Base-by-base conservation (phyloP, 179 eudicot species). In the Silene noctiflora region DNA sequence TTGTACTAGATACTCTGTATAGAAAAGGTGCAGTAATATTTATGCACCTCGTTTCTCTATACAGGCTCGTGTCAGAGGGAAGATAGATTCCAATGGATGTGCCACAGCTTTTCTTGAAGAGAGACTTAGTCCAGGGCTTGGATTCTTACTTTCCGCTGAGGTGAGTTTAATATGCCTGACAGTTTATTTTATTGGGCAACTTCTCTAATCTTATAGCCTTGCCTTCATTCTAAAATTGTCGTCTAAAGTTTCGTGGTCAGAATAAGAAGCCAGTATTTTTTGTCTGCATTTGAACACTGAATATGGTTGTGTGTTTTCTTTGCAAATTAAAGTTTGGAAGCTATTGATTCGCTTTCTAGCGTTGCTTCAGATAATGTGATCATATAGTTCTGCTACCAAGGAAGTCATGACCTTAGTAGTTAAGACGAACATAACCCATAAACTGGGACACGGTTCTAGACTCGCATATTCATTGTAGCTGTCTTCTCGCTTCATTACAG, bases 21-120 rank as follows among this genome's bases (percentile, higher is more conserved):
- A 21, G 39, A 46, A 69, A 11, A 25, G 58, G 68, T 27, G 11
- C 42, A 64, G 13, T 12, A 69, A 19, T 29, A 31, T 56, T 20
- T 24, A 58, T 44, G 11, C 66, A 55, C 24, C 27, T 39, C 24
- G 19, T 11, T 42, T 55, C 75, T 42, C 13, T 61, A 69, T 77
- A 69, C 89, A 92, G 97, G 85, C 88, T 20, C 98, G 97, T 69
- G 90, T 94, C 66, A 87, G 98, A 81, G 98, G 98, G 61, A 94
- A 94, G 88, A 81, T 94, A 56, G 98, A 94, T 72, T 92, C 98
- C 60, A 94, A 90, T 76, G 98, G 98, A 17, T 85, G 88, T 64
- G 85, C 87, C 10, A 79, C 96, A 82, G 89, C 97, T 73, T 91
- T 89, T 77, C 83, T 94, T 66, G 98, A 94, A 80, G 98, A 94